These are phyloP conservation scores for Oxytropis ochrocephala DNA, from an alignment of 306 rosid genomes.

Conservation along the genomic window DNA sequence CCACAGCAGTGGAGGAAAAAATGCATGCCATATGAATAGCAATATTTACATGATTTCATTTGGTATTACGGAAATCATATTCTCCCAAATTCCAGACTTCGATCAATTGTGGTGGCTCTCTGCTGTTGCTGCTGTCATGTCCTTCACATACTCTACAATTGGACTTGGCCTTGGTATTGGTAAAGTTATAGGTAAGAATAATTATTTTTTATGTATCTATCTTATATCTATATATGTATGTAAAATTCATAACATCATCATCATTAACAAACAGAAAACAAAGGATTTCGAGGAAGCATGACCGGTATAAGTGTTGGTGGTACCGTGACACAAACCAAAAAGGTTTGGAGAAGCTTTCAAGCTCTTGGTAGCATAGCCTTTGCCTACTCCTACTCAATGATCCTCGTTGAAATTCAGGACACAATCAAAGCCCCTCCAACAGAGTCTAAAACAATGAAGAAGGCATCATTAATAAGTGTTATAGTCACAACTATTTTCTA, in stretches of 20 bases:
- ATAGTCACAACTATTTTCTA: slow-evolving; percentile 30
- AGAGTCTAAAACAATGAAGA: slow-evolving; percentile 34
- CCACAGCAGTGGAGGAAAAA: slow-evolving; percentile 27
- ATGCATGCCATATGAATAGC: slow-evolving; percentile 31
- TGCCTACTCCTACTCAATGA: slow-evolving; percentile 44
- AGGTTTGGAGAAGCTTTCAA: slow-evolving; percentile 38
- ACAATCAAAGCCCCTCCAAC: slow-evolving; percentile 36
- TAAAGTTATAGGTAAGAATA: slow-evolving; percentile 27
- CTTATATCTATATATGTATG: background rate
- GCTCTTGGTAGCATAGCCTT: slow-evolving; percentile 47
- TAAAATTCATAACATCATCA: too few species aligned
- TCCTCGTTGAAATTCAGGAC: slow-evolving; percentile 48
- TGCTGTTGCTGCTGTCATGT: slow-evolving; percentile 38
- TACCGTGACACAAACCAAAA: slow-evolving; percentile 22
- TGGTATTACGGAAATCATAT: slow-evolving; percentile 28
- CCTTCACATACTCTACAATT: slow-evolving; percentile 39
- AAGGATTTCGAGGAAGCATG: slow-evolving; percentile 26
- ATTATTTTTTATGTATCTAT: too few species aligned
- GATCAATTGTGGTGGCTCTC: slow-evolving; percentile 45
- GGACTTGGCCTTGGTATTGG: slow-evolving; percentile 40
- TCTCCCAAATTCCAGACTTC: slow-evolving; percentile 41
- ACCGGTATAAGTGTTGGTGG: slow-evolving; percentile 33
- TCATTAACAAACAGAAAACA: slow-evolving; percentile 32
- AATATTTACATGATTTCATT: slow-evolving; percentile 27
- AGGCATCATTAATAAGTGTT: slow-evolving; percentile 21